phyloP scores from a whole-genome alignment of 2,329 filamentous ascomycete genomes.

The Xylaria sp. region DNA sequence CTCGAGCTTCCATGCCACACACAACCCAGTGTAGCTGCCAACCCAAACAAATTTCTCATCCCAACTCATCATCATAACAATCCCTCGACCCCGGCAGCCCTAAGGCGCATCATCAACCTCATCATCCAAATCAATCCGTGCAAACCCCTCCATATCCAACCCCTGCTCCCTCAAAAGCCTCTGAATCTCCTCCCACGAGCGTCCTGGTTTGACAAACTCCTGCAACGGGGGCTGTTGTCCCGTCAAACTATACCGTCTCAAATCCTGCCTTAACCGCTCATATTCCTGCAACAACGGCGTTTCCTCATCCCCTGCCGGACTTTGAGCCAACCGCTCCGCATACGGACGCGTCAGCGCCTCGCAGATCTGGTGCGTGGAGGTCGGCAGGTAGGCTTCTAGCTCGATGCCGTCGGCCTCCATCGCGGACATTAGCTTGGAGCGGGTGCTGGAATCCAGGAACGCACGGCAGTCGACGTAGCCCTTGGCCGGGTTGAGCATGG shows the following conservation, averaged over 20 bases:
- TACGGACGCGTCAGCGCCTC: not conserved
- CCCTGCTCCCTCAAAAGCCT: not conserved
- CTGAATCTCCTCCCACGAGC: not conserved
- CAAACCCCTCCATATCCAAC: not conserved
- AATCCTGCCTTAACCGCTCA: not conserved
- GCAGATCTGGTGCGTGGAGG: not conserved
- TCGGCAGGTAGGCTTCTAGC: not conserved
- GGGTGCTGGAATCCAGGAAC: not conserved
- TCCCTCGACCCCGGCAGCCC: not conserved
- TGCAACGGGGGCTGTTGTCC: not conserved
- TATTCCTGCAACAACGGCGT: not conserved
- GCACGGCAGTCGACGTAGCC: not conserved
- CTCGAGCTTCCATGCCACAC: too few relatives aligned
- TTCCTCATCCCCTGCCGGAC: not conserved
- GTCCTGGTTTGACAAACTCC: not conserved
- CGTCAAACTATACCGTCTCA: not conserved
- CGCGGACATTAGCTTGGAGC: not conserved
- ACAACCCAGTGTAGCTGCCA: too few relatives aligned
- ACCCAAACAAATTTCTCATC: too few relatives aligned
- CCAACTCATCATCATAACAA: not conserved
- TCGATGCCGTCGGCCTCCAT: not conserved
- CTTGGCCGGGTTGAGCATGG: not conserved
- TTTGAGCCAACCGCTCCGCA: not conserved
- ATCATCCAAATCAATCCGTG: not conserved
- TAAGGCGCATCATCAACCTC: not conserved